phyloP scores from a whole-genome alignment of 768 basidiomycete genomes.

The Paxillus rubicundulus region DNA sequence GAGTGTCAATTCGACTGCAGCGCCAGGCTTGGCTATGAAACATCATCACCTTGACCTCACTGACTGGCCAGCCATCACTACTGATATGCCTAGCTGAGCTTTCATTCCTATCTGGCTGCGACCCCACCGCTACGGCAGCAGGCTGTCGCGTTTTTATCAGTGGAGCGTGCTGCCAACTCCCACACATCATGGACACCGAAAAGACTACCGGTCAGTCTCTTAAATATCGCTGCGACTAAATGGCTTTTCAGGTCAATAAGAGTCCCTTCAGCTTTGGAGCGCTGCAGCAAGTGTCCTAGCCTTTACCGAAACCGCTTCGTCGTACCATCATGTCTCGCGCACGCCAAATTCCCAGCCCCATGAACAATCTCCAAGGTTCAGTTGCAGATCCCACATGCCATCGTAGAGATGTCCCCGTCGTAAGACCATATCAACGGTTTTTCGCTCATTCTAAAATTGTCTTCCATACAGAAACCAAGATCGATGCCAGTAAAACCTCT shows the following conservation, averaged over 20 bases:
- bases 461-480: slow-evolving; percentile 19
- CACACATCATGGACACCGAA: slow-evolving; percentile 12
- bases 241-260: slow-evolving; percentile 11
- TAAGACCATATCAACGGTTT: slow-evolving; percentile 16
- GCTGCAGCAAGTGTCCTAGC: slow-evolving; percentile 3
- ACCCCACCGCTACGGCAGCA: slow-evolving; percentile 34
- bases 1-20: slow-evolving; percentile 32
- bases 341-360: not conserved
- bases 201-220: slow-evolving; percentile 20
- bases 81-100: slow-evolving; percentile 14
- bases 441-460: slow-evolving; percentile 11
- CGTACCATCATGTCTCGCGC: slow-evolving; percentile 9
- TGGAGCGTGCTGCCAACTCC: slow-evolving; percentile 21
- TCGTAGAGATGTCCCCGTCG: slow-evolving; percentile 19
- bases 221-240: slow-evolving; percentile 26
- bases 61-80: slow-evolving; percentile 21
- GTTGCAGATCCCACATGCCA: slow-evolving; percentile 7
- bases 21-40: slow-evolving; percentile 20
- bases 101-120: slow-evolving; percentile 2
- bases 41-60: slow-evolving; percentile 30
- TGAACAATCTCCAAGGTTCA: slow-evolving; percentile 13
- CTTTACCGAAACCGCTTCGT: slow-evolving; percentile 6
- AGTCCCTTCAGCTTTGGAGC: slow-evolving; percentile 11
- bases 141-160: slow-evolving; percentile 32
- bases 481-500: slow-evolving; percentile 20